Evolutionary conservation across 139 green algal species (phyloP).

Genomic region (Nannochloris sp.): DNA sequence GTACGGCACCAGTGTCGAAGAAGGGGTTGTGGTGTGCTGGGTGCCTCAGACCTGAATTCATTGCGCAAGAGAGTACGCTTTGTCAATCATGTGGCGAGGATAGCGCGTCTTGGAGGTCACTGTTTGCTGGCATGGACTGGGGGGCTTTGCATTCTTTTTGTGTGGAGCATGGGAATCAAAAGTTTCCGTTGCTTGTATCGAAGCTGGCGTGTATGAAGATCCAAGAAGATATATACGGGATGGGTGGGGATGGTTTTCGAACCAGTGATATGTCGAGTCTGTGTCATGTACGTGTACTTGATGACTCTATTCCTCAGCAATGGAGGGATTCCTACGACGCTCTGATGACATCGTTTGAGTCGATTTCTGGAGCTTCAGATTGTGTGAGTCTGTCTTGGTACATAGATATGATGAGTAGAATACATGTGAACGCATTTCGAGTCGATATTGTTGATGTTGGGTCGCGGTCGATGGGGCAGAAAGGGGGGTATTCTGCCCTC

Average conservation of each 20-base stretch:
- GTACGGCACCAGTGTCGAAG: not conserved
- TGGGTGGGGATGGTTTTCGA: conserved; percentile 1
- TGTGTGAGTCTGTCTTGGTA: conserved; percentile 14
- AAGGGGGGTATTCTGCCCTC: no score
- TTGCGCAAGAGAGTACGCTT: not conserved
- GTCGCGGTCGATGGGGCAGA: no score
- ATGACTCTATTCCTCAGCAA: conserved; percentile 10
- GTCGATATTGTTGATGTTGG: conserved; percentile 26
- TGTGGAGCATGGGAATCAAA: conserved; percentile 10
- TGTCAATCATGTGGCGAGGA: not conserved
- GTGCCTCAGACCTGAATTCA: not conserved
- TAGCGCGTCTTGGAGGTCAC: not conserved
- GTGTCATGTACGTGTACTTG: conserved; percentile 37
- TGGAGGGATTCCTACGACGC: conserved; percentile 33
- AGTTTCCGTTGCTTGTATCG: conserved; percentile 32
- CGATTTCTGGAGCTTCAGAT: not conserved
- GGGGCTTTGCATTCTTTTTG: not conserved
- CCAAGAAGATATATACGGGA: not conserved
- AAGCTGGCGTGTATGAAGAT: conserved; percentile 25
- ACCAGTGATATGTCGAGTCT: conserved; percentile 27
- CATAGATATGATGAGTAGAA: conserved; percentile 16
- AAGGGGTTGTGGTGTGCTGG: not conserved
- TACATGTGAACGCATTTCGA: conserved; percentile 44
- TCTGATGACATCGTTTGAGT: conserved; percentile 12
- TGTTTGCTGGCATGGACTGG: not conserved